phyloP scores from a whole-genome alignment of 257 asterid species.

The Schizonepeta tenuifolia region DNA sequence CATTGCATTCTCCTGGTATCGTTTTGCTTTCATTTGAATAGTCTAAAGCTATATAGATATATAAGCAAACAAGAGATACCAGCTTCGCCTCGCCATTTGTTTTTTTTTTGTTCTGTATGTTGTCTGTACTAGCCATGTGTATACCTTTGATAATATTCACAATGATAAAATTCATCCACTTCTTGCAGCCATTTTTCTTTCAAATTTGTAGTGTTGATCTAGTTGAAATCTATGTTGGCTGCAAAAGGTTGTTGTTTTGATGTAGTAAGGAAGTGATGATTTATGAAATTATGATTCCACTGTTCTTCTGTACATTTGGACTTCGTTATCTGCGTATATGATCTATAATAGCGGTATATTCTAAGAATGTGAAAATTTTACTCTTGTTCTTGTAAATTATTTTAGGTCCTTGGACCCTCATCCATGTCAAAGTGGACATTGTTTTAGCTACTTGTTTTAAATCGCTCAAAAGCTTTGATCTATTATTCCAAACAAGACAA shows the following conservation, averaged over 20 bases:
- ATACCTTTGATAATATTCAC: conserved; percentile 17
- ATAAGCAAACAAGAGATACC: conserved; percentile 15
- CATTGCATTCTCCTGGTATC: conserved; percentile 29
- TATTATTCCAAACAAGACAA: no score
- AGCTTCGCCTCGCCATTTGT: neutral
- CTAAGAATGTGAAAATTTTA: no score
- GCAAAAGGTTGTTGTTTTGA: neutral
- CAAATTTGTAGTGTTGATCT: conserved; percentile 21
- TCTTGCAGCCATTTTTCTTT: conserved; percentile 17
- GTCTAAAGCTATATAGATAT: conserved; percentile 10
- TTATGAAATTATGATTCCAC: conserved; percentile 20
- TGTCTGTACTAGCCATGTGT: conserved; percentile 26
- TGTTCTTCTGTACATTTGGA: conserved; percentile 1
- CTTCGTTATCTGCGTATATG: neutral
- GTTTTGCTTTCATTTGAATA: conserved; percentile 28
- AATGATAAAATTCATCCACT: conserved; percentile 15
- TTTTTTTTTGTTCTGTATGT: conserved; percentile 16
- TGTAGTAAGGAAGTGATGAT: conserved; percentile 16
- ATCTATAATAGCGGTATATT: no score
- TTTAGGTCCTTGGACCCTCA: no score
- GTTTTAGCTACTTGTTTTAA: no score
- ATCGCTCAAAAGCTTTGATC: no score
- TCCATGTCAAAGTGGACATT: no score
- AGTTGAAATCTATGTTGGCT: neutral
- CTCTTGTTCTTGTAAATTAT: no score